A percentile compares a stretch with the other conserved stretches of the same genome.
Evolutionary conservation across 345 rosid species (phyloP).

Genomic region (Salix viminalis): DNA sequence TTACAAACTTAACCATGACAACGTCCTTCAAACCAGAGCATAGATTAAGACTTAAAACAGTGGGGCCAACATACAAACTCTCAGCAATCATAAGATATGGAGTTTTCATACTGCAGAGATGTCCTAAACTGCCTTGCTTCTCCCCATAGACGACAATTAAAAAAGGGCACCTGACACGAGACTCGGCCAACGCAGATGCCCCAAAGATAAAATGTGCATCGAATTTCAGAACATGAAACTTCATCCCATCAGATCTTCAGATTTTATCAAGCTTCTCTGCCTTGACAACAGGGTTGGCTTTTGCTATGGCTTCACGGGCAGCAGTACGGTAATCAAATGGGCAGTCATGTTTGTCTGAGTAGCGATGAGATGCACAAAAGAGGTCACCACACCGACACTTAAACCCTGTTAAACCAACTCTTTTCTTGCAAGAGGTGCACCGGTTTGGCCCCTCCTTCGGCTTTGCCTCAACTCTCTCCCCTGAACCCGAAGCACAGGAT

Average conservation of each 20-base stretch:
- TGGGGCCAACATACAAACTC: constrained; percentile 36
- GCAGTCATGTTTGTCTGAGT: constrained; percentile 68
- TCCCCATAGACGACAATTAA: constrained; percentile 32
- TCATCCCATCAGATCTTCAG: constrained; percentile 20
- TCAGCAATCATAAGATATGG: constrained; percentile 36
- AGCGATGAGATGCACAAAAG: constrained; percentile 64
- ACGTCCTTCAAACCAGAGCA: constrained; percentile 44
- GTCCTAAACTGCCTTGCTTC: constrained; percentile 25
- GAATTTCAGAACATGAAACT: constrained; percentile 15
- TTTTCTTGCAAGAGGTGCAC: constrained; percentile 51
- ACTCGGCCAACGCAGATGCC: constrained; percentile 29
- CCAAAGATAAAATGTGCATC: constrained; percentile 24
- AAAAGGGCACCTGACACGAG: constrained; percentile 33
- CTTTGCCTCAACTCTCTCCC: constrained; percentile 42
- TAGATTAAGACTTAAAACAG: constrained; percentile 34
- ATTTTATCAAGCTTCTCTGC: constrained; percentile 78
- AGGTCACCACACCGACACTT: constrained; percentile 57
- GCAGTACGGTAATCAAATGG: constrained; percentile 55
- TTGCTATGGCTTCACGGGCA: constrained; percentile 54
- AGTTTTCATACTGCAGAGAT: constrained; percentile 32
- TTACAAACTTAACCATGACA: constrained; percentile 28
- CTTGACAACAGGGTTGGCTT: constrained; percentile 56
- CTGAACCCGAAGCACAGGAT: constrained; percentile 23
- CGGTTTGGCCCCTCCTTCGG: constrained; percentile 68
- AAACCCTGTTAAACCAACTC: constrained; percentile 64